Evolutionary conservation across 176 grass and related monocot species (phyloP), one percentile per base, ranked within the genome.

Genomic region (Puccinellia tenuiflora): DNA sequence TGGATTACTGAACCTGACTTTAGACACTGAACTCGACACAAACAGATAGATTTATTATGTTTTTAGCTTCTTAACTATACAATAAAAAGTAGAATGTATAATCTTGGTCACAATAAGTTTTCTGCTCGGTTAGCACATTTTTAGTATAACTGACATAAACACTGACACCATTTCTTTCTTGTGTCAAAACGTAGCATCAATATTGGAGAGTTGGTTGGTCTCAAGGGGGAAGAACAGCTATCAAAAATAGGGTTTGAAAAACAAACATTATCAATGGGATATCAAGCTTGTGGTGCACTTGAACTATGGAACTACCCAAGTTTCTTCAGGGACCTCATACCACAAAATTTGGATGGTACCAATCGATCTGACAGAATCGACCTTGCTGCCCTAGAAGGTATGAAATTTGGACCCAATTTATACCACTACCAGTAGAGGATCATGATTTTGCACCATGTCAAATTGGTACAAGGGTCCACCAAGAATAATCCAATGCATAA

Each of bases 291-390:
- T 50, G 90, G 90, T 48, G 86, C 86, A 70, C 90, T 92, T 16
- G 83, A 92, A 75, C 86, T 92, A 26, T 92, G 90, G 90, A 92
- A 92, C 83, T 92, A 92, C 31, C 90, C 90, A 14, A 72, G 21
- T 38, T 92, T 92, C 75, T 76, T 92, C 29, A 86, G 86, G 73
- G 37, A 92, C 61, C 79, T 89, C 42, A 69, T 92, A 50, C 66
- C 90, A 20, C 90, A 92, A 61, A 92, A 92, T 65, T 31, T 86
- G 8, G 86, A 92, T 64, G 90, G 90, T 81, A 92, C 86, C 4
- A 46, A 76, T 63, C 42, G 90, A 35, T 54, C 90, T 75, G 86
- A 92, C 81, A 78, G 30, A 37, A 78, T 92, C 3, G 90, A 92
- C 90, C 76, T 92, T 81, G 47, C 86, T 25, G 78, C 83, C 53